Evolutionary conservation across 805 yeast species (phyloP), one percentile per base, ranked within the genome.

Genomic region (Metschnikowia noctiluminum): DNA sequence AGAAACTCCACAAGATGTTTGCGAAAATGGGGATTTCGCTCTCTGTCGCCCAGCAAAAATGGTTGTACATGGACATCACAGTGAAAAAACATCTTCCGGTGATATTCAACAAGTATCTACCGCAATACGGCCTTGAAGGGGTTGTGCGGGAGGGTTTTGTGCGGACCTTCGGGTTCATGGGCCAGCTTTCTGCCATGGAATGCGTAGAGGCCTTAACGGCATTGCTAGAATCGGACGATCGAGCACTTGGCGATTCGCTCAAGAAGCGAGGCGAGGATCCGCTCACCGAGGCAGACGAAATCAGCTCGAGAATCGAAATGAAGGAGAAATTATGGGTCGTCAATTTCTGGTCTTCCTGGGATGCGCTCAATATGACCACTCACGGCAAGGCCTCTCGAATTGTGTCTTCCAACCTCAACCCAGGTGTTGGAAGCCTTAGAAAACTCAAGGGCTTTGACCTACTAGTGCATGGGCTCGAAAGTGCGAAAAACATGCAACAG

Each of bases 11-110:
- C 62, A 89, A 90, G 58, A 77, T 94, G 80, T 89, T 94, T 70
- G 99, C 99, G 1, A 81, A 87, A 58, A 94, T 95, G 97, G 99
- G 99, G 7, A 85, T 94, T 6, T 85, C 97, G 0, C 72, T 94
- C 42, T 85, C 82, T 6, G 84, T 85, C n/a, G 94, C 98, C 0
- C 86, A 84, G 60, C 96, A 94, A 64, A 83, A 83, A 48, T 94
- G 98, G 98, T 75, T 85, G 27, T 95, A 92, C 63, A 81, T 92
- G 84, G 94, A 89, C 62, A 80, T 87, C 35, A 76, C 78, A 9
- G 73, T 92, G 44, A 95, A 94, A 63, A 81, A 84, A 48, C 85
- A 82, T 52, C 69, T 94, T 26, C 84, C 85, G 21, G 63, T 73
- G 12, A 84, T 88, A 21, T 86, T 94, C 60, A 78, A 74, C 51